A percentile compares a stretch with the other conserved stretches of the same genome.
These are phyloP conservation scores for Cantharellus anzutake DNA, from an alignment of 768 basidiomycete genomes.

Conservation along the genomic window DNA sequence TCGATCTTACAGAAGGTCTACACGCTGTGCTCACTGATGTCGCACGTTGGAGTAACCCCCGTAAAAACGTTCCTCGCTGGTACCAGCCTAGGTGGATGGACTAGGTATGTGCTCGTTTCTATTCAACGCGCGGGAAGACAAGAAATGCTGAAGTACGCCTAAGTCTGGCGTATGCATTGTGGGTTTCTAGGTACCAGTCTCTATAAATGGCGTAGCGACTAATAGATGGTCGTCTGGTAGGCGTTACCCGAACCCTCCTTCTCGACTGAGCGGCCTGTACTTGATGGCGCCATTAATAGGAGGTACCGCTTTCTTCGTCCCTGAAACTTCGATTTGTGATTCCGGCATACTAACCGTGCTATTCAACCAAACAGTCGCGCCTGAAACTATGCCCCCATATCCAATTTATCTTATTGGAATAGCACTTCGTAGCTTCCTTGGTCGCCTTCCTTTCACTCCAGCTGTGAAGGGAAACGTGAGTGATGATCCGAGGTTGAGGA, in stretches of 20 bases:
- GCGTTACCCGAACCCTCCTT: background rate
- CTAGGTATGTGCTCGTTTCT: constrained; percentile 13
- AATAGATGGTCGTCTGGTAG: background rate
- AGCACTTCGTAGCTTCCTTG: constrained; percentile 14
- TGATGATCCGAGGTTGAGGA: constrained; percentile 22
- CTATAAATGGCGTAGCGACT: background rate
- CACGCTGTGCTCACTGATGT: constrained; percentile 16
- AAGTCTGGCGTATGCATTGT: background rate
- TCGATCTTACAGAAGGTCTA: constrained; percentile 15
- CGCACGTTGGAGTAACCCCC: constrained; percentile 11
- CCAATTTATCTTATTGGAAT: constrained; percentile 14
- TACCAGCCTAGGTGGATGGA: constrained; percentile 19
- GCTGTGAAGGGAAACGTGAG: constrained; percentile 18
- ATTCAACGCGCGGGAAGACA: background rate
- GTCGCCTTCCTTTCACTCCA: constrained; percentile 15
- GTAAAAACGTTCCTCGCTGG: constrained; percentile 19
- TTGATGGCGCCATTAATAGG: constrained; percentile 19
- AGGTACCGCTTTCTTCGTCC: constrained; percentile 9
- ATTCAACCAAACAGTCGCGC: constrained; percentile 11
- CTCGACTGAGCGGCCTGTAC: constrained; percentile 18
- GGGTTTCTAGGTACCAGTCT: background rate
- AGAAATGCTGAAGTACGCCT: background rate
- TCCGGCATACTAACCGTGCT: background rate
- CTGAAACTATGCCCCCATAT: constrained; percentile 14
- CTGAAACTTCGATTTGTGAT: background rate